Evolutionary conservation across 768 basidiomycete species (phyloP).

Genomic region (Mycena maculata): DNA sequence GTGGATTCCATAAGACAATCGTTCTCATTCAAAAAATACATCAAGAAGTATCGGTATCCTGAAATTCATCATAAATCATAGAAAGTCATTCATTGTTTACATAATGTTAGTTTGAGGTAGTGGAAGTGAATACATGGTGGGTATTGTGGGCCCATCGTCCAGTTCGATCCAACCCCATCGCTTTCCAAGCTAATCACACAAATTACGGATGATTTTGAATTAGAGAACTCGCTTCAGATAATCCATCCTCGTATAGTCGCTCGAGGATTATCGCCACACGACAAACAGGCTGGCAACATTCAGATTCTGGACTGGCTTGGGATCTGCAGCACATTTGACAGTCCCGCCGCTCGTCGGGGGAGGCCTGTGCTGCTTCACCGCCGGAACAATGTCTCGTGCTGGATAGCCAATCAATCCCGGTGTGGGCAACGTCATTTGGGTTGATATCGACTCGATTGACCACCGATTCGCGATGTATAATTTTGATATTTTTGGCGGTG

Average conservation of each 20-base stretch:
- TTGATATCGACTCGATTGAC: no score
- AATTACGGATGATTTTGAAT: neutral
- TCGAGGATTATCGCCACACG: constrained; percentile 11
- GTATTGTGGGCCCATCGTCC: no score
- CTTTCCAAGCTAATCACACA: neutral
- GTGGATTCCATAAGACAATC: no score
- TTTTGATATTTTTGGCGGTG: no score
- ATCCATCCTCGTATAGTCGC: neutral
- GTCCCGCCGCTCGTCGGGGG: constrained; percentile 1
- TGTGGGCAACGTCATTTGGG: constrained; percentile 25
- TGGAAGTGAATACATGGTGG: no score
- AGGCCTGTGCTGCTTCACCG: constrained; percentile 14
- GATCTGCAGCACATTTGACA: neutral
- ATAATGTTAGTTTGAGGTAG: no score
- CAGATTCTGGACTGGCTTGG: constrained; percentile 2
- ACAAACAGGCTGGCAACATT: neutral
- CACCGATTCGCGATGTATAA: no score
- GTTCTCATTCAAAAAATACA: no score
- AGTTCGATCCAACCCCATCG: no score
- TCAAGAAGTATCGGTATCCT: no score
- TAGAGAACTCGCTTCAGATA: neutral
- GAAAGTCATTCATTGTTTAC: no score
- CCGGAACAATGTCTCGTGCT: constrained; percentile 9
- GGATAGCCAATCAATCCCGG: constrained; percentile 7
- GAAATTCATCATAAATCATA: no score